Evolutionary conservation across 2,329 filamentous ascomycete genomes (phyloP), one percentile per base, ranked within the genome.

Genomic region (Neonectria ditissima): DNA sequence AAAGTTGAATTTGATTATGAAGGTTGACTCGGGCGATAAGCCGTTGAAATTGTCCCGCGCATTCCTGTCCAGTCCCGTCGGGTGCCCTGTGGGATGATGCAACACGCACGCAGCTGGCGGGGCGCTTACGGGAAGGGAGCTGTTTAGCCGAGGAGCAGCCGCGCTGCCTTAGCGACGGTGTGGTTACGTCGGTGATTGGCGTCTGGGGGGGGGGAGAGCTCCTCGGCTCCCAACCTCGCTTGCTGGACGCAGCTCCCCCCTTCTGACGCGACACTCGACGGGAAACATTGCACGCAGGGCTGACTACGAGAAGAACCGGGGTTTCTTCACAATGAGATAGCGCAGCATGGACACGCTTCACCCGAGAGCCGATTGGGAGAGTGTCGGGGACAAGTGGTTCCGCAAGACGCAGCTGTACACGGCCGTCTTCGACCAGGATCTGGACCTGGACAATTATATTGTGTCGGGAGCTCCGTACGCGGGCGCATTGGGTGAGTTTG

Each of bases 351-450:
- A 88, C 73, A 80, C 81, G 68, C 80, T 85, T 75, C 85, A 87
- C 79, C 86, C 94, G 75, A 93, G 93, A 73, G 92, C 93, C 74
- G 93, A 95, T 79, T 99, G 96, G 96, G 94, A 97, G 84, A 92
- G 89, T 80, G 89, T 98, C 70, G 96, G 93, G 76, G 92, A 97
- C 80, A 91, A 89, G 75, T 98, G 97, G 85, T 99, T 98, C 83
- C 92, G 95, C 78, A 97, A 97, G 83, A 90, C 92, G 61, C 92
- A 95, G 80, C 88, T 97, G 65, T 99, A 98, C 84, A 94, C 94
- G 65, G 92, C 90, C 69, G 88, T 98, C 69, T 99, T 98, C 79
- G 94, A 97, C 80, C 88, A 92, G 76, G 94, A 97, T 77, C 85
- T 97, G 66, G 94, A 99, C 81, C 87, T 99, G 71, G 94, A 97